Base-by-base conservation (phyloP, 768 basidiomycete genomes). In the Tulasnella sp. region DNA sequence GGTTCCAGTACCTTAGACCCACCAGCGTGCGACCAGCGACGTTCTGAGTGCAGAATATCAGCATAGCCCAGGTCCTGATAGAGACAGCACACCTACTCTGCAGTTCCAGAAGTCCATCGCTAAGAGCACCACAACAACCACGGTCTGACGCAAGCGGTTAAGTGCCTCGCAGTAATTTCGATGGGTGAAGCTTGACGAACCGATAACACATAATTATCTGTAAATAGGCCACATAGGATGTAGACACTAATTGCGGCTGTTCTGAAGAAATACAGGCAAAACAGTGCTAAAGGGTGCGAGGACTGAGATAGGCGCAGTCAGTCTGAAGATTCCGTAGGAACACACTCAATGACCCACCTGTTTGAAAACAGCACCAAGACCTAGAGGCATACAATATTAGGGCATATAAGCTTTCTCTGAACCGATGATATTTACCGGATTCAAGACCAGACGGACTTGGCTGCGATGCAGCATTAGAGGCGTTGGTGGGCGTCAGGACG, bases 41-140 rank as follows among this genome's bases (percentile, higher is more conserved):
- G 83, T 99, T 99, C 93, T 96, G 82, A 24, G 14, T n/a, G 27
- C 19, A 76, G 7, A 31, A 3, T 74, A 14, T 52, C n/a, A 40
- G 31, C 34, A 10, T 44, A 46, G 18, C n/a, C 21, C 27, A 44
- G 6, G 24, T 18, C 21, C n/a, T 24, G 9, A 42, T 72, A 39
- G 80, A 71, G n/a, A 85, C 19, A 6, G 18, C 7, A 14, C 19
- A 3, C 90, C 80, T 83, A 96, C 95, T 84, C 96, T 88, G 82
- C 95, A 96, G 83, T 97, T 98, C 98, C 97, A 99, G 85, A 99
- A 99, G 86, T 99, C 98, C 90, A 97, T 93, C 0, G 97, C 94
- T 36, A 99, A 90, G 21, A 99, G 88, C 1, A 98, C 92, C 31
- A 99, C 98, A 0, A 99, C 97, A 12, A 90, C 85, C 4, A 99